Evolutionary conservation across 1,284 basidiomycete species (phyloP).

Genomic region (Singerocomus rubriflavus): DNA sequence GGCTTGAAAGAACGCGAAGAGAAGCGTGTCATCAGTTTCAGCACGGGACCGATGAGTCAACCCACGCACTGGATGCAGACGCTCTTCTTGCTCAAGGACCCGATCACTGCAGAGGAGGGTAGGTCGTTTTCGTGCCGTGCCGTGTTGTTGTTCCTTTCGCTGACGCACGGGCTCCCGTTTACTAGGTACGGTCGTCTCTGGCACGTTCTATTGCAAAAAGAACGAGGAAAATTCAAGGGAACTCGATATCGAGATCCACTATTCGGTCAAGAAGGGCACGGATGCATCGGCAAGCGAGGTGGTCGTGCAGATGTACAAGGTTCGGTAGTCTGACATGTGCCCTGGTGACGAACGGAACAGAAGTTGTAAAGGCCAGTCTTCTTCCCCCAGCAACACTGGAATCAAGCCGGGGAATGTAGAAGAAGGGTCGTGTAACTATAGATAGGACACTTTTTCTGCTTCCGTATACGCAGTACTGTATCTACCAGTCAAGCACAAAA

Average conservation of each 20-base stretch:
- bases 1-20: constrained; percentile 39
- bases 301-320: constrained; percentile 76
- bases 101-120: constrained; percentile 75
- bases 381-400: too few relatives aligned
- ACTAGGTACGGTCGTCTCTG: constrained; percentile 73
- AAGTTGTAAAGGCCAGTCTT: too few relatives aligned
- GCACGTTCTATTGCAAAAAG: constrained; percentile 83
- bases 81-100: constrained; percentile 81
- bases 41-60: constrained; percentile 83
- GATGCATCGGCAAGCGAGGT: constrained; percentile 36
- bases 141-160: background rate
- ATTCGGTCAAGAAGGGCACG: constrained; percentile 47
- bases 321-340: constrained; percentile 45
- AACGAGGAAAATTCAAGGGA: constrained; percentile 82
- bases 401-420: too few relatives aligned
- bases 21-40: constrained; percentile 75
- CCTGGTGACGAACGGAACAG: constrained; percentile 28
- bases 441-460: too few relatives aligned
- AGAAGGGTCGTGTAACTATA: too few relatives aligned
- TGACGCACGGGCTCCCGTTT: background rate
- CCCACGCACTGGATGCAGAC: constrained; percentile 99
- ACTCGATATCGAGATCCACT: constrained; percentile 91
- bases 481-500: too few relatives aligned
- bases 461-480: too few relatives aligned
- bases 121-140: constrained; percentile 13